Base-by-base conservation (phyloP, 2,329 filamentous ascomycete species). In the Clarireedia paspali region DNA sequence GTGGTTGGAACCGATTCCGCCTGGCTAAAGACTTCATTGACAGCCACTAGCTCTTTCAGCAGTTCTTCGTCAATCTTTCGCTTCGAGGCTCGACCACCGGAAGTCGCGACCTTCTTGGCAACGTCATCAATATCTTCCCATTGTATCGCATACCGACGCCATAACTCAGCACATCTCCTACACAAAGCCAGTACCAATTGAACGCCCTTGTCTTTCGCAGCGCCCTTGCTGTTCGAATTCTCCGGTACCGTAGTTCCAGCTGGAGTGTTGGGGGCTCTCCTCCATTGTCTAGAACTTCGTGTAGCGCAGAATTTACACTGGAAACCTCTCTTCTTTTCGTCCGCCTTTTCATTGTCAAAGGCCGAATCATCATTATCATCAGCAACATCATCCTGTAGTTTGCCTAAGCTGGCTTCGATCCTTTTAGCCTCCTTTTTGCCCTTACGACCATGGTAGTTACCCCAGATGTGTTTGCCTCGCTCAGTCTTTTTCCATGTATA, bases 401-500 rank as follows among this genome's bases (percentile, higher is more conserved):
- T 95, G 30, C 83, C 83, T 15, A 81, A 80, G 6, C 81, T 80
- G 47, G 84, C 86, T 65, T 88, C 87, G 26, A 80, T 81, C 64
- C 84, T 87, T 67, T 85, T 88, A 44, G 84, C 84, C 67, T 95
- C 89, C 72, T 94, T 96, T 71, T 92, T 95, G 56, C 89, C 89
- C 68, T 95, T 95, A 47, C 92, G 83, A 10, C 89, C 90, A 50
- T 89, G 84, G 65, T 88, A 96, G 62, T 85, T 89, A 58, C 90
- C 90, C 91, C 94, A 96, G 23, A 99, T 84, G 64, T 94, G 84
- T 67, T 82, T 85, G 42, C 94, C 94, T 57, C 86, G 84, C 2
- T 87, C 80, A 0, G 90, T 90, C 72, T 97, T 97, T 74, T 99
- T 99, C 94, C 94, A 99, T 62, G 89, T 89, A 70, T 99, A 99